phyloP scores from a whole-genome alignment of 257 asterid species.

The Vinca minor region DNA sequence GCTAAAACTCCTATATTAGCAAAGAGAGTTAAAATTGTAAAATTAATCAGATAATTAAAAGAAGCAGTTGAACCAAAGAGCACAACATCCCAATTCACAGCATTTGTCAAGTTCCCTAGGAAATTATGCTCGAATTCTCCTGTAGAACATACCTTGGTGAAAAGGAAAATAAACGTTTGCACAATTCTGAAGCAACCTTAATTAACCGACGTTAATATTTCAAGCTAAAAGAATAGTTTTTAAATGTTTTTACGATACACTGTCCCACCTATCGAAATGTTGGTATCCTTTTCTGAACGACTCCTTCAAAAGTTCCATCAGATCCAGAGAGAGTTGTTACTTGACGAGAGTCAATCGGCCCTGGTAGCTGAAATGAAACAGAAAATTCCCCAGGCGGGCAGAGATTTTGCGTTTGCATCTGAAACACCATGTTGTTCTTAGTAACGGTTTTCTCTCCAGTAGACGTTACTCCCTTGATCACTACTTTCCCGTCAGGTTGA shows the following conservation, averaged over 20 bases:
- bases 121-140: not conserved
- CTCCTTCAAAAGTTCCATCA: slow-evolving; percentile 43
- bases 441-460: slow-evolving; percentile 28
- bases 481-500: slow-evolving; percentile 32
- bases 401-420: slow-evolving; percentile 40
- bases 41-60: no score
- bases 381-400: slow-evolving; percentile 42
- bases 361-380: slow-evolving; percentile 39
- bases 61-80: not conserved
- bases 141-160: not conserved
- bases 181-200: not conserved
- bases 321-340: slow-evolving; percentile 24
- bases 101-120: not conserved
- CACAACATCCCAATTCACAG: not conserved
- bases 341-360: slow-evolving; percentile 29
- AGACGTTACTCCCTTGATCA: slow-evolving; percentile 24
- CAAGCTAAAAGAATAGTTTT: not conserved
- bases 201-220: not conserved
- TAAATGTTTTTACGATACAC: not conserved
- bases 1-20: not conserved
- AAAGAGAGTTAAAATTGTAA: not conserved
- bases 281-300: slow-evolving; percentile 25
- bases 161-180: not conserved
- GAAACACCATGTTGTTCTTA: slow-evolving; percentile 27
- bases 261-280: slow-evolving; percentile 1